Conservation (phyloP, 2,329 filamentous ascomycete genomes). For the Diaporthe citri region DNA sequence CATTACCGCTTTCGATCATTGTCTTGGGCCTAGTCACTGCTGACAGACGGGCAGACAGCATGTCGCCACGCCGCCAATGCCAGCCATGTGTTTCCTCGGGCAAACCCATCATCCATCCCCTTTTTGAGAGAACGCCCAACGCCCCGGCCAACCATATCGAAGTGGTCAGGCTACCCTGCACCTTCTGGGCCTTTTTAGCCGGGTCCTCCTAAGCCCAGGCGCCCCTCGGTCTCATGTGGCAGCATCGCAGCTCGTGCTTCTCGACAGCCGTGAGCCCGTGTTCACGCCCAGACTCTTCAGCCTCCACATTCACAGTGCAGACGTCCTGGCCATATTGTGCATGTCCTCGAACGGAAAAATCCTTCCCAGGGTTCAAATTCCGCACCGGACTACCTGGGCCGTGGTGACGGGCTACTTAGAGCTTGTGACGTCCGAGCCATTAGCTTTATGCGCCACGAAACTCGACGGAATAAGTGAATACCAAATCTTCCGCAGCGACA, state of each 20-base stretch:
- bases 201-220: not conserved
- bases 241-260: conserved; percentile 4
- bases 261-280: not conserved
- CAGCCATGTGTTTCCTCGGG: conserved; percentile 17
- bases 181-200: not conserved
- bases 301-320: not conserved
- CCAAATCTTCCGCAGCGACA: not conserved
- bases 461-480: not conserved
- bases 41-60: not conserved
- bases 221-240: conserved; percentile 29
- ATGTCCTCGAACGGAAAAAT: not conserved
- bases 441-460: not conserved
- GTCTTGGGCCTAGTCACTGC: conserved; percentile 4
- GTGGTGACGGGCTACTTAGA: not conserved
- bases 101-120: not conserved
- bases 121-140: not conserved
- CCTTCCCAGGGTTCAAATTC: not conserved
- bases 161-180: not conserved
- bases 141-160: not conserved
- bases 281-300: conserved; percentile 3
- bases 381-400: not conserved
- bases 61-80: conserved; percentile 16
- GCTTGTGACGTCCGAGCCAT: conserved; percentile 11
- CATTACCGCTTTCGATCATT: not conserved
- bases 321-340: not conserved